phyloP scores from a whole-genome alignment of 768 basidiomycete species.

The Lyophyllum shimeji region DNA sequence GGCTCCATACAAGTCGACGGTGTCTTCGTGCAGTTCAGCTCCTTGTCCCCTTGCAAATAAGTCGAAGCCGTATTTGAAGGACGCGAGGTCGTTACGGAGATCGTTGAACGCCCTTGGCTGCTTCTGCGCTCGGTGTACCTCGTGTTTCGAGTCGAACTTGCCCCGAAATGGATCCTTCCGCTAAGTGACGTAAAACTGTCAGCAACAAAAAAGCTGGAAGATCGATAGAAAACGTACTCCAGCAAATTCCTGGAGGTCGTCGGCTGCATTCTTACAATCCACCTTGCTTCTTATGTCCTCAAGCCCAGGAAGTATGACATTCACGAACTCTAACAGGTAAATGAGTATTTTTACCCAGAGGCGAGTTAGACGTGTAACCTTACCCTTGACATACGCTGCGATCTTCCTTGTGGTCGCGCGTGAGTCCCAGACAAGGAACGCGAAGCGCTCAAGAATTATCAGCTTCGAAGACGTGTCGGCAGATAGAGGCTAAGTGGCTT shows the following conservation, averaged over 20 bases:
- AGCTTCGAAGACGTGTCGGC: background rate
- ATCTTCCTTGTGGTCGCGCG: conserved; percentile 3
- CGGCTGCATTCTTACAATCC: conserved; percentile 4
- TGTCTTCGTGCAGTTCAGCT: conserved; percentile 2
- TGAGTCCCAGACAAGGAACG: conserved; percentile 9
- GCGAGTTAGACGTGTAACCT: background rate
- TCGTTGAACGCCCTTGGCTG: conserved; percentile 8
- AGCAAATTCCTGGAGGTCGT: conserved; percentile 10
- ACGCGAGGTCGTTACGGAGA: conserved; percentile 4
- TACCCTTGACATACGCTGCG: conserved; percentile 9
- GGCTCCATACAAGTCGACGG: conserved; percentile 6
- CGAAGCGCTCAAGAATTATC: conserved; percentile 5
- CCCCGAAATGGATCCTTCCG: conserved; percentile 4
- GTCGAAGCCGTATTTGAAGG: conserved; percentile 9
- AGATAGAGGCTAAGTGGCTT: background rate
- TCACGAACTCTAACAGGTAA: background rate
- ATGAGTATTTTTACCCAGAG: background rate
- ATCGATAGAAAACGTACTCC: background rate
- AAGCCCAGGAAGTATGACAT: conserved; percentile 12
- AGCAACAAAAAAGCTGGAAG: background rate
- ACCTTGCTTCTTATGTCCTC: background rate
- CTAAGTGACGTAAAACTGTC: background rate
- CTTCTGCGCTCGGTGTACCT: background rate
- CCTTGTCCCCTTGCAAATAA: conserved; percentile 10
- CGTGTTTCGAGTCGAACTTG: background rate